Conservation (phyloP, 2,329 filamentous ascomycete genomes). For the Fusarium sp. region DNA sequence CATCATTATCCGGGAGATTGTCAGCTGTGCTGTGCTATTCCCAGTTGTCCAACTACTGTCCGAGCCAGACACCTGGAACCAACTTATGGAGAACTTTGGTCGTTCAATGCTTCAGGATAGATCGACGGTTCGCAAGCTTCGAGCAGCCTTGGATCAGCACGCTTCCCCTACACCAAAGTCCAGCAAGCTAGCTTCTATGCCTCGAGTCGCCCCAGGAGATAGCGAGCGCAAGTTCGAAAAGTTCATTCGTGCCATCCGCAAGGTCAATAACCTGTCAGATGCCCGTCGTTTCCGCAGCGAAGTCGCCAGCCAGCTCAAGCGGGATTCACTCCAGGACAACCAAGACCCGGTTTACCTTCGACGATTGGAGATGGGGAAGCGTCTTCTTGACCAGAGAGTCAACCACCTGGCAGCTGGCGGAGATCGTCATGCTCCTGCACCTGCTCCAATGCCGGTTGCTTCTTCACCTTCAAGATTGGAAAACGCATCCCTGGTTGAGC, state of each 20-base stretch:
- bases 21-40: constrained; percentile 88
- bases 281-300: constrained; percentile 91
- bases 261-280: constrained; percentile 90
- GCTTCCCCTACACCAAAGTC: constrained; percentile 78
- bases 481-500: constrained; percentile 78
- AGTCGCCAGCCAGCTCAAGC: constrained; percentile 88
- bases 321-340: constrained; percentile 77
- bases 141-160: constrained; percentile 92
- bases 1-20: constrained; percentile 83
- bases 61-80: constrained; percentile 97
- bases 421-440: constrained; percentile 52
- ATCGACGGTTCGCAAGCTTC: constrained; percentile 89
- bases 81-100: constrained; percentile 88
- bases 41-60: constrained; percentile 81
- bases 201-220: constrained; percentile 80
- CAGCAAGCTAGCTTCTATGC: constrained; percentile 72
- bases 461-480: constrained; percentile 68
- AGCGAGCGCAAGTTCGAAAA: constrained; percentile 93
- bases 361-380: constrained; percentile 89
- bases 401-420: constrained; percentile 76
- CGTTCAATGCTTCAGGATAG: constrained; percentile 90
- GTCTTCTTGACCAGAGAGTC: constrained; percentile 88
- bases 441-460: constrained; percentile 37
- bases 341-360: constrained; percentile 88
- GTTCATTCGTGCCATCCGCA: constrained; percentile 87